Percentiles rank a stretch among this genome's conserved stretches.
phyloP scores from a whole-genome alignment of 2,329 filamentous ascomycete species.

The Lanzia echinophila region DNA sequence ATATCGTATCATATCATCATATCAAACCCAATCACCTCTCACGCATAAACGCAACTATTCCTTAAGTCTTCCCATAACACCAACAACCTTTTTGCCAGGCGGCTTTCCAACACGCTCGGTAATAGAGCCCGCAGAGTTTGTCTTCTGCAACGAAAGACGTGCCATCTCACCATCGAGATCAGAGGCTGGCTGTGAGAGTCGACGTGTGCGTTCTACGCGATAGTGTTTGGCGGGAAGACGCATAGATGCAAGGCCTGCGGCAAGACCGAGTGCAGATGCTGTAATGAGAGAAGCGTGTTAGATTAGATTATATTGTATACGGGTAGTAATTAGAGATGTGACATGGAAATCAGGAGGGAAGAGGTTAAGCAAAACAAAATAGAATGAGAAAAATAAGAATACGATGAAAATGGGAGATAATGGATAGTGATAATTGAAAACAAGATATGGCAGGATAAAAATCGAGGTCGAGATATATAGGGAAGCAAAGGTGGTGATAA shows the following conservation, averaged over 20 bases:
- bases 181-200: constrained; percentile 2
- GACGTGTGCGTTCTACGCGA: constrained; percentile 5
- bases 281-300: background rate
- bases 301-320: too few relatives aligned
- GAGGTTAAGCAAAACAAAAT: too few relatives aligned
- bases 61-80: constrained; percentile 1
- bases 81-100: constrained; percentile 1
- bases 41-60: background rate
- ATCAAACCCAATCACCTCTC: background rate
- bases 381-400: background rate
- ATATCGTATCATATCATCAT: too few relatives aligned
- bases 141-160: constrained; percentile 4
- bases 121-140: background rate
- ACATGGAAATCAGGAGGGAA: background rate
- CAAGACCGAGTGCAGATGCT: constrained; percentile 8
- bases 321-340: background rate
- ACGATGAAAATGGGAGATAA: background rate
- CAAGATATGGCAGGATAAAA: background rate
- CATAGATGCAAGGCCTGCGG: constrained; percentile 6
- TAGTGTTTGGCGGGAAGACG: constrained; percentile 6
- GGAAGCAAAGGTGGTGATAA: background rate
- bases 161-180: background rate
- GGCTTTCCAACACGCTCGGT: background rate
- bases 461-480: too few relatives aligned
- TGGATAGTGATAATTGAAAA: background rate